These are phyloP conservation scores for Xylariaceae sp. DNA, from an alignment of 2,329 filamentous ascomycete genomes.

Conservation along the genomic window DNA sequence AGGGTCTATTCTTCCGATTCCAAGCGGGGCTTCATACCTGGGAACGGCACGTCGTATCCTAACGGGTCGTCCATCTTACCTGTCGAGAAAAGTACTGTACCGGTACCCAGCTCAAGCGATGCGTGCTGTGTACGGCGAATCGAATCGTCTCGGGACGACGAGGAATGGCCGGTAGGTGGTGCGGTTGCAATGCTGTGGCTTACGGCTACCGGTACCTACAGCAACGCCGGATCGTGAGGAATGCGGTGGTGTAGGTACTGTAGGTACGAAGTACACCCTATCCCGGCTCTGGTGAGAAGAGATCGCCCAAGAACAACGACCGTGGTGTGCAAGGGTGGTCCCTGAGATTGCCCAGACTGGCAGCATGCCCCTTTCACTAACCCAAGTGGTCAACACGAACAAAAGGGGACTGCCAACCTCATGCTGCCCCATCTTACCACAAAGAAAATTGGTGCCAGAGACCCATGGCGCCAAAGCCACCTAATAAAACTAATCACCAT, in stretches of 20 bases:
- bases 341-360: constrained; percentile 11
- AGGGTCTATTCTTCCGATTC: background rate
- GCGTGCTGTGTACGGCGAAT: too few species aligned
- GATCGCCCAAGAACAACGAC: background rate
- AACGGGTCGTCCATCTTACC: background rate
- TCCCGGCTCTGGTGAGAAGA: background rate
- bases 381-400: constrained; percentile 6
- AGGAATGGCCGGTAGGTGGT: background rate
- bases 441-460: constrained; percentile 27
- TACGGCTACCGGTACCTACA: too few species aligned
- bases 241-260: too few species aligned
- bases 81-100: background rate
- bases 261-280: too few species aligned
- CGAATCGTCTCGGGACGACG: too few species aligned
- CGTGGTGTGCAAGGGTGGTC: constrained; percentile 10
- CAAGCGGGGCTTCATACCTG: background rate
- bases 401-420: constrained; percentile 11
- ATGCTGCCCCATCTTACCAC: constrained; percentile 14
- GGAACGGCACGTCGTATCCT: background rate
- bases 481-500: constrained; percentile 42
- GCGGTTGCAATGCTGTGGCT: too few species aligned
- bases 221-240: too few species aligned
- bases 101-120: too few species aligned
- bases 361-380: constrained; percentile 10
- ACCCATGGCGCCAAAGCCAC: constrained; percentile 29